phyloP scores from a whole-genome alignment of 495 filamentous ascomycete species.

The Aspergillus coremiiformis region DNA sequence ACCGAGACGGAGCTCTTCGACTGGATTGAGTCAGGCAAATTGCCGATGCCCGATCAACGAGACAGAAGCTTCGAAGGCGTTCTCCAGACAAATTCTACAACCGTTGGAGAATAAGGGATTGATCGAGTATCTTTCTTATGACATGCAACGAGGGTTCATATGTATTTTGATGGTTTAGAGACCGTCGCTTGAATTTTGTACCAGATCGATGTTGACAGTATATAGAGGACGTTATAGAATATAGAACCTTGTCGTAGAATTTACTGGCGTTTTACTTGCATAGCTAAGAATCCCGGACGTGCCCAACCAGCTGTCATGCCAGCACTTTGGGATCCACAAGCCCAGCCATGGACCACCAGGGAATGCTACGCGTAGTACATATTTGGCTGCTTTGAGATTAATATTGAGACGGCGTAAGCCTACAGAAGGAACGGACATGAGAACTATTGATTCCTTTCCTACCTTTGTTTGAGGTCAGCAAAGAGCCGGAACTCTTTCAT shows the following conservation, averaged over 20 bases:
- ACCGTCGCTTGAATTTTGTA: neutral
- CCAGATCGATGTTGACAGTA: neutral
- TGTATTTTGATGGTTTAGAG: neutral
- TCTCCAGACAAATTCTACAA: neutral
- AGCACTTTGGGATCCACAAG: too few relatives aligned
- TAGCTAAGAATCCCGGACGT: too few relatives aligned
- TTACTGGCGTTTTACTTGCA: too few relatives aligned
- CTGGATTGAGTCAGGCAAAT: constrained; percentile 12
- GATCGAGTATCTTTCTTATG: neutral
- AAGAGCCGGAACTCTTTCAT: too few relatives aligned
- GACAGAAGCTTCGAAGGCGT: neutral
- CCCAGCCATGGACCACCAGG: too few relatives aligned
- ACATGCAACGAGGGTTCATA: neutral
- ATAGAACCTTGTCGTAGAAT: neutral
- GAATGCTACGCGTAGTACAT: too few relatives aligned
- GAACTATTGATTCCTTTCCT: too few relatives aligned
- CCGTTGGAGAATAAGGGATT: neutral
- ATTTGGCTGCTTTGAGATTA: too few relatives aligned
- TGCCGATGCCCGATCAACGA: neutral
- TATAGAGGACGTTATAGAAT: neutral
- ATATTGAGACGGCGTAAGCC: too few relatives aligned
- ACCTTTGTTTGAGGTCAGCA: too few relatives aligned
- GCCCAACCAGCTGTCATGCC: too few relatives aligned
- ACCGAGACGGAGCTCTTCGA: constrained; percentile 19
- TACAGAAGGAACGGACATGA: too few relatives aligned